Evolutionary conservation across 768 basidiomycete species (phyloP).

Genomic region (Mycena vulgaris): DNA sequence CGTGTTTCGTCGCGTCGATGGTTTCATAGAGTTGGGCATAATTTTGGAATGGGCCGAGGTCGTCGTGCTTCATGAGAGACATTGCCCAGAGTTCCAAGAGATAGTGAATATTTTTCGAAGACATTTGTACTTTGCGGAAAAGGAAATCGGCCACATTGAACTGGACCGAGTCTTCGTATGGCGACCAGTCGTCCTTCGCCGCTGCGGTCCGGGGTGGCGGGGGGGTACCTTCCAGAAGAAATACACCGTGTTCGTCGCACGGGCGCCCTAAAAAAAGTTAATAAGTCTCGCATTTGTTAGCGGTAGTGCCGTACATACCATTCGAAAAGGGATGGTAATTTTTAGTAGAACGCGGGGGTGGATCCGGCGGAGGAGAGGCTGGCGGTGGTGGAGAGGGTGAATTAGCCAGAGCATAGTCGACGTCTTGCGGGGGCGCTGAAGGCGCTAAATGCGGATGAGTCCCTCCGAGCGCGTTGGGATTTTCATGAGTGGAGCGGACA

Average conservation of each 20-base stretch:
- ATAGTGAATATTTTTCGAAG: conserved; percentile 40
- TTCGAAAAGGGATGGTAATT: conserved; percentile 14
- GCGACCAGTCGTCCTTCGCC: conserved; percentile 7
- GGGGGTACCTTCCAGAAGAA: neutral
- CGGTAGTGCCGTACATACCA: neutral
- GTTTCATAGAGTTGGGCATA: conserved; percentile 43
- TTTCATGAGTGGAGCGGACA: neutral
- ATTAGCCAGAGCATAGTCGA: neutral
- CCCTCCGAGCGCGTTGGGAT: neutral
- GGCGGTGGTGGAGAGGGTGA: neutral
- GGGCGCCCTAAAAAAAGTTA: neutral
- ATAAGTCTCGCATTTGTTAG: neutral
- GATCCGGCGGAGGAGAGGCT: neutral
- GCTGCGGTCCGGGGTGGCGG: neutral
- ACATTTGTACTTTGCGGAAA: conserved; percentile 41
- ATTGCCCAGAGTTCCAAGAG: conserved; percentile 46
- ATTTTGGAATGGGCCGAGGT: conserved; percentile 41
- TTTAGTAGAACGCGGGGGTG: neutral
- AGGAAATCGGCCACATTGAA: conserved; percentile 38
- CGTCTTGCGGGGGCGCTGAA: neutral
- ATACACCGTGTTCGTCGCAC: neutral
- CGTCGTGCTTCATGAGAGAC: conserved; percentile 28
- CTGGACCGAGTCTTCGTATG: conserved; percentile 22
- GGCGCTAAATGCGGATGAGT: no score
- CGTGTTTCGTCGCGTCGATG: conserved; percentile 45